Percentiles rank a stretch among this genome's conserved stretches.
Conservation (phyloP, 225 moss, liverwort and hornwort species). For the Neckera pumila region DNA sequence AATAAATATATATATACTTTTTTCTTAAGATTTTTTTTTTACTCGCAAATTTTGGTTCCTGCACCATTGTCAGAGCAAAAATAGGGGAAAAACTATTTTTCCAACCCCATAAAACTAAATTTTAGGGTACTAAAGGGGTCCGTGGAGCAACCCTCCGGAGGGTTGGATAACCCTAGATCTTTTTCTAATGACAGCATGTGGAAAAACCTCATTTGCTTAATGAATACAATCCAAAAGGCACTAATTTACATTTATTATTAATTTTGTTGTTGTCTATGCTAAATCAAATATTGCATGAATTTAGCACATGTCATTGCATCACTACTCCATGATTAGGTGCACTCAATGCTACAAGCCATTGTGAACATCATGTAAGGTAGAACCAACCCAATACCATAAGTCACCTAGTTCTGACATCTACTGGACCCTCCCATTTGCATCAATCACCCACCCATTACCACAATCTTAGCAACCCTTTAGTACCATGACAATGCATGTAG, state of each 20-base stretch:
- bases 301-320: fast-evolving
- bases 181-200: not conserved
- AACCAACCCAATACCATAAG: fast-evolving
- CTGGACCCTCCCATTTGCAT: fast-evolving
- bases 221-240: not conserved
- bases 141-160: too few species aligned
- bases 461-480: too few species aligned
- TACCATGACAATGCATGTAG: too few species aligned
- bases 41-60: too few species aligned
- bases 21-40: too few species aligned
- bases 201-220: not conserved
- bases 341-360: not conserved
- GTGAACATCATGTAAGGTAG: not conserved
- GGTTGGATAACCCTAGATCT: too few species aligned
- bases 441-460: not conserved
- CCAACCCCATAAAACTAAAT: too few species aligned
- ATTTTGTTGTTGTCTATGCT: not conserved
- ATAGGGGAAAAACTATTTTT: too few species aligned
- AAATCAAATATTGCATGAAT: not conserved
- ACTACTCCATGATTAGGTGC: not conserved
- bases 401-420: not conserved
- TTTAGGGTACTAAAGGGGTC: too few species aligned
- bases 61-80: too few species aligned
- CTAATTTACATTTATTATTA: not conserved
- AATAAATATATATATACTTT: too few species aligned